phyloP scores from a whole-genome alignment of 768 basidiomycete species.

The Mycena crocata region DNA sequence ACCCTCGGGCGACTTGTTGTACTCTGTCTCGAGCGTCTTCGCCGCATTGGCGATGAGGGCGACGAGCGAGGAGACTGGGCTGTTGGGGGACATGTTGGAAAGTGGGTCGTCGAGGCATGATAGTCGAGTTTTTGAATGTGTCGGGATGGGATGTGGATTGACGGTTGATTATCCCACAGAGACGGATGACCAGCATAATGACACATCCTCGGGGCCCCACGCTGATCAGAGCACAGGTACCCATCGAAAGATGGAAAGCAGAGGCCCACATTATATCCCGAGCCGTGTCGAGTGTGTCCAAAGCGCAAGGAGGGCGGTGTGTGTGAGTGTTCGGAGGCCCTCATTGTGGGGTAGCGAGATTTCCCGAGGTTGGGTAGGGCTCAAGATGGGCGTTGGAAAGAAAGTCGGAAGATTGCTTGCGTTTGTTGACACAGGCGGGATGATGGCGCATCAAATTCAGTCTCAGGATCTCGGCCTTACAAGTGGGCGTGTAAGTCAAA shows the following conservation, averaged over 20 bases:
- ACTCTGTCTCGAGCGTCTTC: constrained; percentile 37
- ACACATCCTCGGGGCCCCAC: too few species aligned
- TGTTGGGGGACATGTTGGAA: neutral
- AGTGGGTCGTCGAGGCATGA: neutral
- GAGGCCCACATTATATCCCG: neutral
- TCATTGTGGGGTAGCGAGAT: too few species aligned
- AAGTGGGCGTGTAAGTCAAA: too few species aligned
- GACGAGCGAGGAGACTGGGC: constrained; percentile 22
- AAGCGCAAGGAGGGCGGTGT: too few species aligned
- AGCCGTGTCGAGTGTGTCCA: too few species aligned
- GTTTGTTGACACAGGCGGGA: neutral
- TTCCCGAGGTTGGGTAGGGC: too few species aligned
- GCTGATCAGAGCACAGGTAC: neutral
- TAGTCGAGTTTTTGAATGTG: neutral
- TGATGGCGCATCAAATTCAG: neutral
- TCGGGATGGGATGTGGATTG: neutral
- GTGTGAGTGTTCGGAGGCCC: too few species aligned
- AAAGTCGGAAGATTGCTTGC: too few species aligned
- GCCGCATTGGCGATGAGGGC: constrained; percentile 35
- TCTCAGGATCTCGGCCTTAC: neutral
- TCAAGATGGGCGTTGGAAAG: too few species aligned
- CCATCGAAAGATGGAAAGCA: neutral
- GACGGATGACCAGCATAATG: neutral
- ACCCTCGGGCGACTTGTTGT: constrained; percentile 36
- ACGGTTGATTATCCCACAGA: neutral